Conservation (phyloP, 1,284 basidiomycete species). For the Kalmanozyma brasiliensis region DNA sequence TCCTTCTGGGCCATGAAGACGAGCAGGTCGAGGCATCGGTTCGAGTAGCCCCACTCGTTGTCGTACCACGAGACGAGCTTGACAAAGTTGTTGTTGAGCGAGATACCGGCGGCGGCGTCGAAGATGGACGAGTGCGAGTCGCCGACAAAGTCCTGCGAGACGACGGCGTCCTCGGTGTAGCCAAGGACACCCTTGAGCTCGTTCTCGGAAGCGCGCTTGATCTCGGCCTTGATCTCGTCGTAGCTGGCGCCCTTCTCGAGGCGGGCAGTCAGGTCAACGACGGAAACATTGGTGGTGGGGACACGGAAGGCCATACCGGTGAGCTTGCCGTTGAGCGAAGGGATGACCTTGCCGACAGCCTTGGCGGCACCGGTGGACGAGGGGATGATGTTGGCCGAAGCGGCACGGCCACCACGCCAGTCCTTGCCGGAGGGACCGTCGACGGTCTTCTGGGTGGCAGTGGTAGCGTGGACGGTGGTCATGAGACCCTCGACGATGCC, state of each 20-base stretch:
- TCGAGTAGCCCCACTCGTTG: conserved; percentile 96
- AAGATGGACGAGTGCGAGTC: conserved; percentile 75
- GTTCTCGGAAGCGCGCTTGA: conserved; percentile 83
- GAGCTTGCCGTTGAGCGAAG: conserved; percentile 91
- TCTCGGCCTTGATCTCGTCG: conserved; percentile 87
- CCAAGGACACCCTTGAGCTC: conserved; percentile 83
- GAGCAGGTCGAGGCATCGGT: conserved; percentile 90
- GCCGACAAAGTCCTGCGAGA: conserved; percentile 75
- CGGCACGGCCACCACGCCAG: conserved; percentile 89
- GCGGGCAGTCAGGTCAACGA: conserved; percentile 96
- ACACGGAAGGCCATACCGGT: conserved; percentile 98
- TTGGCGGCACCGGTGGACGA: conserved; percentile 99
- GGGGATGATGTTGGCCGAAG: conserved; percentile 98
- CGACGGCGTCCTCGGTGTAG: conserved; percentile 94
- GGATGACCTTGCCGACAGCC: conserved; percentile 98
- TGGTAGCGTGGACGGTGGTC: conserved; percentile 90
- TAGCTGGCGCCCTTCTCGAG: conserved; percentile 84
- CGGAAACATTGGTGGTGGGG: conserved; percentile 95
- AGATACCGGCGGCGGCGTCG: conserved; percentile 92
- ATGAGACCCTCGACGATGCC: conserved; percentile 76
- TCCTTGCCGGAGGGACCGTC: conserved; percentile 74
- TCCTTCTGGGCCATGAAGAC: conserved; percentile 78
- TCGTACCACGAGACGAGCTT: conserved; percentile 88
- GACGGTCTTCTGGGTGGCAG: conserved; percentile 99
- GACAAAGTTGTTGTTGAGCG: conserved; percentile 91